A percentile compares a stretch with the other conserved stretches of the same genome.
Conservation (phyloP, 768 basidiomycete species). For the Phanerochaete sordida region DNA sequence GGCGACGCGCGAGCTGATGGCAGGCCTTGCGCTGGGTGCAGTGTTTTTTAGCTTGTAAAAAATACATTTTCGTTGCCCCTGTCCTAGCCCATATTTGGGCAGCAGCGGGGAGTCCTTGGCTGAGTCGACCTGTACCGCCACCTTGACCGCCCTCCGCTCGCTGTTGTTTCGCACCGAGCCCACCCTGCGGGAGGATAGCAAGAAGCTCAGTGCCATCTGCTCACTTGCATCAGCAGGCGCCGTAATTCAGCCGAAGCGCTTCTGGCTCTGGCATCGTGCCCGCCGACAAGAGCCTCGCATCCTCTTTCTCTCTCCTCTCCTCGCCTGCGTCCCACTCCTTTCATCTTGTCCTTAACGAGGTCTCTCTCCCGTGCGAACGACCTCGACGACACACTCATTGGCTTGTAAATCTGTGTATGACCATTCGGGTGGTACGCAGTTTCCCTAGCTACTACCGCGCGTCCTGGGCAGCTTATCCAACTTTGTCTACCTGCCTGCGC, state of each 20-base stretch:
- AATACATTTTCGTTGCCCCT: neutral
- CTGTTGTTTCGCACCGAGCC: neutral
- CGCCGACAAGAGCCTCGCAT: neutral
- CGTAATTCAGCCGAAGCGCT: conserved; percentile 1
- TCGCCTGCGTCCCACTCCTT: neutral
- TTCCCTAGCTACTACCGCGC: neutral
- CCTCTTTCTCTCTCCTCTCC: conserved; percentile 1
- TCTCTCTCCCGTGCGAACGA: neutral
- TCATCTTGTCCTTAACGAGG: neutral
- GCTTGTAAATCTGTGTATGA: neutral
- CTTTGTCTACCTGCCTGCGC: neutral
- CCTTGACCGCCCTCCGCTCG: neutral
- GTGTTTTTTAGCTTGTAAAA: neutral
- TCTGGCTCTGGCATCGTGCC: neutral
- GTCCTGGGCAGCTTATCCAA: neutral
- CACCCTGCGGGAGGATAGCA: neutral
- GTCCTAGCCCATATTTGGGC: neutral
- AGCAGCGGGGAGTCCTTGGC: neutral
- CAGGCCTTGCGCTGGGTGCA: too few relatives aligned
- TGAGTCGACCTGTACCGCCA: neutral
- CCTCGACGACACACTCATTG: neutral
- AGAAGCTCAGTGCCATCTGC: neutral
- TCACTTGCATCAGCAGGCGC: neutral
- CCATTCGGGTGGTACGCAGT: neutral
- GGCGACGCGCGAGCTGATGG: neutral